Evolutionary conservation across 2,329 filamentous ascomycete species (phyloP), one percentile per base, ranked within the genome.

Genomic region (Aotearoamyces nothofagi): DNA sequence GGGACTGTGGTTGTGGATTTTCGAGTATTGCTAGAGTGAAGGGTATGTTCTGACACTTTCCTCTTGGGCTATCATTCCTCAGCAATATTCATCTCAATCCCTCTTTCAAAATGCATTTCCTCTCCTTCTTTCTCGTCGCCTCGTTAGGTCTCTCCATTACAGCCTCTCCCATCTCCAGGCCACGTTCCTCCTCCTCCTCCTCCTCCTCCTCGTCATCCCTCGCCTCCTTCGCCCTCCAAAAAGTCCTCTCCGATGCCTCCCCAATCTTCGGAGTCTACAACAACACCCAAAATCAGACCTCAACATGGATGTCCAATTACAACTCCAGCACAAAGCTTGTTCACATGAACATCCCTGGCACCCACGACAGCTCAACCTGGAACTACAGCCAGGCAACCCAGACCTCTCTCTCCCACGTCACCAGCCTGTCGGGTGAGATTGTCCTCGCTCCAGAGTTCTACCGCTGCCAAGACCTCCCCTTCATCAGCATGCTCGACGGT

Each of bases 361-460:
- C 53, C 4, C 62, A 66, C 43, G 61, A 66, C 39, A 51, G 55
- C 4, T 54, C 57, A 2, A 65, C 61, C 0, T 66, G 62, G 61
- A 64, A 64, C 41, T 66, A 64, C 39, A 54, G 47, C 8, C 44
- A 49, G 14, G 44, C 46, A 0, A 61, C 56, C 0, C 58, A 61
- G 37, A 42, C 57, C 20, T 32, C 44, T 1, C 43, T 64, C 4
- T 26, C 43, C 3, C 49, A 48, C 14, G 46, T 61, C 17, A 59
- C 57, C 5, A 43, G 50, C 9, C 49, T 60, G 22, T 53, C 52
- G 25, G 48, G 53, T 14, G 43, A 48, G 11, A 33, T 38, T 3
- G 41, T 46, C 1, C 36, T 36, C 9, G 39, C 36, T 2, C 43
- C 53, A 4, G 37, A 44, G 14, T 38, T 42, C 10, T 63, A 54